Base-by-base conservation (phyloP, 495 filamentous ascomycete genomes). In the Articulospora tetracladia region DNA sequence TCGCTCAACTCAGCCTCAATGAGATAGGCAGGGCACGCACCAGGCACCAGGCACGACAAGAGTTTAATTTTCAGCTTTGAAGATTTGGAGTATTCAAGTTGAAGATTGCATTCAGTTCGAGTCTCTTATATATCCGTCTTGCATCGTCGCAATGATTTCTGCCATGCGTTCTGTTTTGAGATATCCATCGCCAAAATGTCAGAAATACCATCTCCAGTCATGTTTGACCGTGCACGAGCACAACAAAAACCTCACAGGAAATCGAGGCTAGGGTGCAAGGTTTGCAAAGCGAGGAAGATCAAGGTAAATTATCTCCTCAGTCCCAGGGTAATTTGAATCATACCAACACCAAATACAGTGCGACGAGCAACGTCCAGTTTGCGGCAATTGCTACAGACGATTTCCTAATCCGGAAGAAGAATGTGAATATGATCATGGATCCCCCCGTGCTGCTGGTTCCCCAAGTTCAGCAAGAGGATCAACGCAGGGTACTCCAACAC, bases 321-420 rank as follows among this genome's bases (percentile, higher is more conserved):
- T 2, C 4, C 6, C 51, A 54, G 4, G 24, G 17, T 44, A 34
- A 26, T 2, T 32, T 20, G 19, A 44, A 44, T 52, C 8, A 39
- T 55, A 39, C 25, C 32, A 32, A 36, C 17, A 54, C 17, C 15
- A 15, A 7, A 13, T 2, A 1, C 8, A 55, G 54, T 56, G 54
- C 34, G 54, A 56, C 39, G 54, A 56, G 46, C 34, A 22, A 2
- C 54, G 26, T 47, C 54, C 54, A 8, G 23, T 56, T 11, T 56
- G 54, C 36, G 54, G 54, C 3, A 41, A 41, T 26, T 56, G 54
- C 26, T 56, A 56, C 26, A 23, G 34, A 25, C 54, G 54, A 17
- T 56, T 56, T 24, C 54, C 54, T n/a, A 56, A 44, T 22, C 28
- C 34, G 24, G 54, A 56, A 56, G 54, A 22, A 13, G 34, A 56